Evolutionary conservation across 495 filamentous ascomycete genomes (phyloP).

Genomic region (Lasiosphaeria ovina): DNA sequence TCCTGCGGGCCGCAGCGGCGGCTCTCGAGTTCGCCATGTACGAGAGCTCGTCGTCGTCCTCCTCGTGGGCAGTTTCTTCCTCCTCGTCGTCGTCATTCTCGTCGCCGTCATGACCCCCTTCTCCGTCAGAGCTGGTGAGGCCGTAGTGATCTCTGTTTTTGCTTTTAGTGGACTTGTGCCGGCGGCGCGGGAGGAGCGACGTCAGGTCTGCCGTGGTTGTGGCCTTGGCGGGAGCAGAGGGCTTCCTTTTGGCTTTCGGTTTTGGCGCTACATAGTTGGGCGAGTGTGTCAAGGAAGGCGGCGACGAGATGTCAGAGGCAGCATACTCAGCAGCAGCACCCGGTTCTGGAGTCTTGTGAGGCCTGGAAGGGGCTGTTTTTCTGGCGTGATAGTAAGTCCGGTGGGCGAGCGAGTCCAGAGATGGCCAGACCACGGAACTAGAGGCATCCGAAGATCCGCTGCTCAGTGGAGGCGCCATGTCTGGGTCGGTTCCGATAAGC

Average conservation of each 20-base stretch:
- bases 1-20: constrained; percentile 17
- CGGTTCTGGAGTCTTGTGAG: constrained; percentile 29
- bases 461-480: constrained; percentile 46
- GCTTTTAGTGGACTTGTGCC: constrained; percentile 12
- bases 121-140: constrained; percentile 18
- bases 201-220: constrained; percentile 44
- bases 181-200: constrained; percentile 40
- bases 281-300: constrained; percentile 51
- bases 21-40: constrained; percentile 23
- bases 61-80: constrained; percentile 13
- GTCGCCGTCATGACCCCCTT: constrained; percentile 16
- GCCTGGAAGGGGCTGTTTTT: constrained; percentile 6
- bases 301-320: constrained; percentile 46
- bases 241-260: constrained; percentile 23
- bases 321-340: constrained; percentile 22
- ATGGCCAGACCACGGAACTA: constrained; percentile 39
- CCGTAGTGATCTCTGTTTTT: constrained; percentile 25
- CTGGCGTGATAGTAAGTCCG: constrained; percentile 29
- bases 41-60: constrained; percentile 39
- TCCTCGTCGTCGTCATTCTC: constrained; percentile 33
- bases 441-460: constrained; percentile 38
- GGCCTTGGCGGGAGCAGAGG: constrained; percentile 27
- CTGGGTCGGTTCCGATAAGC: constrained; percentile 33
- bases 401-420: constrained; percentile 39
- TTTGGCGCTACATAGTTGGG: constrained; percentile 38